Evolutionary conservation across 768 basidiomycete species (phyloP).

Genomic region (Amanita inopinata): DNA sequence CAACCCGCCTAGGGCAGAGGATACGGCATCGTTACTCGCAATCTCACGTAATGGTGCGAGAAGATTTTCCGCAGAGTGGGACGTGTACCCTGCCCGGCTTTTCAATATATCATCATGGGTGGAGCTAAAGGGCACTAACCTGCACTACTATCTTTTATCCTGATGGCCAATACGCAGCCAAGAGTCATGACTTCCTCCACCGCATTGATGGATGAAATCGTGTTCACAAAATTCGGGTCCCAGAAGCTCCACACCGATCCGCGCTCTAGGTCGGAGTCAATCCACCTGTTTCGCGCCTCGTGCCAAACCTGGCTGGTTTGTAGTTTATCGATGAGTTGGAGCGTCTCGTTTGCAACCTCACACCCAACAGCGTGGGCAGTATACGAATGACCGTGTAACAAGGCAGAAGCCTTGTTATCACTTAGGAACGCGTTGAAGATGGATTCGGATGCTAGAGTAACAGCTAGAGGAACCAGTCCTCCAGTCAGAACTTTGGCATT

Average conservation of each 20-base stretch:
- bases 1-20: conserved; percentile 36
- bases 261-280: conserved; percentile 13
- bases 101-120: neutral
- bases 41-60: conserved; percentile 40
- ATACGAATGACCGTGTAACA: conserved; percentile 93
- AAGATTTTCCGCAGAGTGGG: conserved; percentile 53
- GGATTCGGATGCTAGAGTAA: conserved; percentile 71
- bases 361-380: conserved; percentile 93
- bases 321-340: conserved; percentile 51
- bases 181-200: conserved; percentile 80
- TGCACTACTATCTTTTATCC: conserved; percentile 44
- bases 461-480: conserved; percentile 78
- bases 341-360: conserved; percentile 77
- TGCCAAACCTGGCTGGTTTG: conserved; percentile 47
- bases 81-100: conserved; percentile 36
- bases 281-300: conserved; percentile 53
- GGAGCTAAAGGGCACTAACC: conserved; percentile 30
- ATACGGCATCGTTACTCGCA: conserved; percentile 22
- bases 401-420: conserved; percentile 68
- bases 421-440: conserved; percentile 78
- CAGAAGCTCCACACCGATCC: conserved; percentile 76
- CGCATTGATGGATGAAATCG: conserved; percentile 41
- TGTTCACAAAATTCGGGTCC: conserved; percentile 61
- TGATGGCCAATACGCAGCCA: conserved; percentile 78
- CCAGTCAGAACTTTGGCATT: conserved; percentile 93